Evolutionary conservation across 2,329 filamentous ascomycete genomes (phyloP), one percentile per base, ranked within the genome.

Genomic region (Chalara sp.): DNA sequence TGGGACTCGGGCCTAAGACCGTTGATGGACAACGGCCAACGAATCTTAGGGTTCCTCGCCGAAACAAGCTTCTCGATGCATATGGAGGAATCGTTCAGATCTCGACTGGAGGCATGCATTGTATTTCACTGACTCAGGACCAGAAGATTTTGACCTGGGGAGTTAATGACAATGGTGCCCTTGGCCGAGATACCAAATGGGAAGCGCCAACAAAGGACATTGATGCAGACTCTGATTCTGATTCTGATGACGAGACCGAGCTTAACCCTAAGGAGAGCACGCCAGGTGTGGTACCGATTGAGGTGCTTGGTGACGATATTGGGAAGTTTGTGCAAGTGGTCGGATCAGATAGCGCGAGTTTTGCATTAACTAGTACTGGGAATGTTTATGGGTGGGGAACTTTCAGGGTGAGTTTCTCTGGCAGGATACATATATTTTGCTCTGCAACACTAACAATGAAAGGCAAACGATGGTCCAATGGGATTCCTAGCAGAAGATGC

Each of bases 61-160:
- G 84, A 55, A 89, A 89, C 65, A 70, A 76, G 49, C 72, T 77
- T 52, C 72, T 89, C 42, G 68, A 71, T 42, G 70, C 76, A 5
- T 70, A 70, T 37, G 76, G 82, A 45, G 79, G 81, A 40, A 81
- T 93, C 32, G 87, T 92, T 3, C 83, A 88, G 66, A 69, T 95
- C 52, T 83, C 86, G 47, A 82, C 83, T 53, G 89, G 89, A 52
- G 88, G 87, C 53, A 92, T 93, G 87, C 88, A 93, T 69, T 81
- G 76, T 48, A 73, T 86, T 53, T 87, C 84, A 4, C 71, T 93
- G 48, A 92, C 88, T 46, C 78, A 83, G 60, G 84, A 91, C 68
- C 88, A 89, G 73, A 83, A 83, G 69, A 85, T 93, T 58, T 71
- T 89, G 45, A 89, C 87, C 32, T 93, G 88, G 88, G 88, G 88